Base-by-base conservation (phyloP, 345 rosid species). In the Streptanthus diversifolius region DNA sequence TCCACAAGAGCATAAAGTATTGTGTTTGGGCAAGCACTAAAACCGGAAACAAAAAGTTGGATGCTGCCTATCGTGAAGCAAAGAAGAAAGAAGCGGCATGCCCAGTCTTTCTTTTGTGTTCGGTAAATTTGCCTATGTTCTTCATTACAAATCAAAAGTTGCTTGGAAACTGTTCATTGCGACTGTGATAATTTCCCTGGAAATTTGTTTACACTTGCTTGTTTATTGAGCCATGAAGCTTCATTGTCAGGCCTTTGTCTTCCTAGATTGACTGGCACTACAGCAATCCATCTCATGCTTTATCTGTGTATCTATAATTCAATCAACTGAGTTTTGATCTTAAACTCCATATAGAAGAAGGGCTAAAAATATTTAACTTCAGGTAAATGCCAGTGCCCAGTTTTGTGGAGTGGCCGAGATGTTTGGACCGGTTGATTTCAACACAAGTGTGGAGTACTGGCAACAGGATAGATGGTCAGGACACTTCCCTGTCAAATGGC, bases 391-490 rank as follows among this genome's bases (percentile, higher is more conserved):
- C 21, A 91, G 97, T 80, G 86, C 93, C 33, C 93, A 87, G 68
- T 91, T 91, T 73, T 85, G 95, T 63, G 97, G 97, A 44, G 85
- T 91, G 47, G 96, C 96, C 14, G 96, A 89, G 85, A 91, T 91
- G 97, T 77, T 86, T 48, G 97, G 97, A 59, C 85, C 89, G 25
- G 93, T 91, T 59, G 96, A 91, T 79, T 91, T 91, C 39, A 76
- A 84, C 77, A 89, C 83, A 82, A 91, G 81, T 55, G 86, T 86
- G 40, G 93, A 89, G 53, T 89, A 86, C 81, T 91, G 96, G 97
- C 90, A 87, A 77, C 96, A 89, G 68, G 89, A 91, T 82, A 87
- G 90, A 82, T 91, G 97, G 97, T 74, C 87, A 73, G 96, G 97
- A 53, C 88, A 86, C 73, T 89, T 91, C 80, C 91, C 91, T 5